Base-by-base conservation (phyloP, 306 rosid species). In the Quercus berberidifolia region DNA sequence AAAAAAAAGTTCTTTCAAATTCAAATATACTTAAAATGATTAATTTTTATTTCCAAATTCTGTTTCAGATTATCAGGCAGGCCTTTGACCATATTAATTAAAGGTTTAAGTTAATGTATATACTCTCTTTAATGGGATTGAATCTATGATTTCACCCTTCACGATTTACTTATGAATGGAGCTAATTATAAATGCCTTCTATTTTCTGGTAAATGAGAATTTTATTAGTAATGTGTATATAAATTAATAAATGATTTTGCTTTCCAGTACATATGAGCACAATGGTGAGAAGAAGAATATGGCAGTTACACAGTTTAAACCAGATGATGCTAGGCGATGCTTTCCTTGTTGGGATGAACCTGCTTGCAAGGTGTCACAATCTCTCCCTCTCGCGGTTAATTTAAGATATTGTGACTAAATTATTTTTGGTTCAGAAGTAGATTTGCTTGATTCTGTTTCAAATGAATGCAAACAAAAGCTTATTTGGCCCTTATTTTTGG, bases 291-390 rank as follows among this genome's bases (percentile, higher is more conserved):
- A 88, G 91, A 92, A 90, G 83, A 95, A 93, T 67, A 91, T 92
- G 99, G 99, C 98, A 55, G 97, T 95, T 78, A 91, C 98, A 19
- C 99, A 92, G 87, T 95, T 95, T 89, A 97, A 95, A 82, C 97
- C 99, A 11, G 92, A 88, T 84, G 97, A 95, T 92, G 99, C 99
- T 56, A 90, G 99, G 83, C 82, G 92, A 74, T 95, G 99, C 86
- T 95, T 95, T 85, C 99, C 98, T 17, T 95, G 99, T 85, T 95
- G 99, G 99, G 99, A 95, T 81, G 99, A 95, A 82, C 99, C 99
- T 67, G 96, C 97, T 74, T 91, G 87, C 87, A 95, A 95, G 99
- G 99, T 95, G 21, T 25, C n/a, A 60, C 73, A 78, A 17, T 70
- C 73, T 71, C 62, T 52, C 63, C 1, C 46, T 38, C 41, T 35